These are phyloP conservation scores for Metschnikowia colocasiae DNA, from an alignment of 805 yeast species.

Conservation along the genomic window DNA sequence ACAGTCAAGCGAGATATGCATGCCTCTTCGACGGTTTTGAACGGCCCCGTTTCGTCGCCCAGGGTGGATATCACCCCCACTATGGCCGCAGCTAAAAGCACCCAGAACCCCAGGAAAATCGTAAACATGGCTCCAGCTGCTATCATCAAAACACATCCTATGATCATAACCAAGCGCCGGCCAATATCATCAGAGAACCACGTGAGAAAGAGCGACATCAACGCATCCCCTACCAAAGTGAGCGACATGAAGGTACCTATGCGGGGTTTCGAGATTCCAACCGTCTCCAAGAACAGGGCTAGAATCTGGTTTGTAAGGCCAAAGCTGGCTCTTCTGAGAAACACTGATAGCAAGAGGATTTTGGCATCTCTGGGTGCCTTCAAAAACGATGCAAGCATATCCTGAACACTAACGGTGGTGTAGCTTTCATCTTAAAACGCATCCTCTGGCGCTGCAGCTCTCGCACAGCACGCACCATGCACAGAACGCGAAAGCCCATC, in stretches of 20 bases:
- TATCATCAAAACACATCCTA: slow-evolving; percentile 67
- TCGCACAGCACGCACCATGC: neutral
- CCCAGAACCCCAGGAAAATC: slow-evolving; percentile 46
- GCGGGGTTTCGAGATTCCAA: slow-evolving; percentile 50
- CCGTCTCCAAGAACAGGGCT: slow-evolving; percentile 57
- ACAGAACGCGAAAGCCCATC: neutral
- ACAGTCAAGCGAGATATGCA: slow-evolving; percentile 77
- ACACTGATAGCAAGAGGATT: slow-evolving; percentile 64
- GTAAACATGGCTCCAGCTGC: slow-evolving; percentile 64
- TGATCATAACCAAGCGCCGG: slow-evolving; percentile 56
- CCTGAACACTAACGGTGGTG: neutral
- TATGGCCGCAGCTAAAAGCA: slow-evolving; percentile 67
- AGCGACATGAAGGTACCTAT: slow-evolving; percentile 81
- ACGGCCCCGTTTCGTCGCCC: slow-evolving; percentile 90
- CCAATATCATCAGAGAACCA: slow-evolving; percentile 77
- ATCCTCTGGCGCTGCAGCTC: neutral
- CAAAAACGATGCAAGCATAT: slow-evolving; percentile 9
- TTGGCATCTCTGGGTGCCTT: slow-evolving; percentile 45
- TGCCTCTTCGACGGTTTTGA: slow-evolving; percentile 81
- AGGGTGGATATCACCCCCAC: slow-evolving; percentile 85
- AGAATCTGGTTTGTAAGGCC: slow-evolving; percentile 79
- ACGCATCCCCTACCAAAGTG: slow-evolving; percentile 75
- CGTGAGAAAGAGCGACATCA: slow-evolving; percentile 64
- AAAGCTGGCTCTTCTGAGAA: slow-evolving; percentile 67
- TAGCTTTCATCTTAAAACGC: neutral